phyloP scores from a whole-genome alignment of 2,329 filamentous ascomycete genomes.

The Phialophora expanda region DNA sequence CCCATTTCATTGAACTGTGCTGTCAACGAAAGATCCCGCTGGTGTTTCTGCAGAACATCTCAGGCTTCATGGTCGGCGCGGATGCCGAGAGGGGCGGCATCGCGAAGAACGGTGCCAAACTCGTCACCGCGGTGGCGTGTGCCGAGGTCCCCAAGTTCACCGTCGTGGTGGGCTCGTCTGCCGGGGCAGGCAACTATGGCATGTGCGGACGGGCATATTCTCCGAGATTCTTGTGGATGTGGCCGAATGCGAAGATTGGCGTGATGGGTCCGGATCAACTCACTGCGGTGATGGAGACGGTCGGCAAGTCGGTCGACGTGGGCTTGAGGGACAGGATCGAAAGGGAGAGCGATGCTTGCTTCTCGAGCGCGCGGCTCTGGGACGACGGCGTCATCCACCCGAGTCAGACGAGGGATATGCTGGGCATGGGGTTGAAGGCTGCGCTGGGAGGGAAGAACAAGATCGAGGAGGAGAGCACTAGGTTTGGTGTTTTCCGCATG shows the following conservation, averaged over 20 bases:
- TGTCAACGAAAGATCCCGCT: slow-evolving; percentile 86
- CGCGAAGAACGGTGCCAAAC: slow-evolving; percentile 95
- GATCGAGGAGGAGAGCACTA: slow-evolving; percentile 64
- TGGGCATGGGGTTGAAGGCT: slow-evolving; percentile 74
- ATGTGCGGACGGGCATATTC: slow-evolving; percentile 95
- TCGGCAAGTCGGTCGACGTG: slow-evolving; percentile 81
- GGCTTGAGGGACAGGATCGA: slow-evolving; percentile 85
- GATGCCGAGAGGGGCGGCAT: slow-evolving; percentile 94
- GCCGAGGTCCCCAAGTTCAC: slow-evolving; percentile 96
- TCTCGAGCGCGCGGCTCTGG: slow-evolving; percentile 88
- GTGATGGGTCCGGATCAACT: slow-evolving; percentile 97
- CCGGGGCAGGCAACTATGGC: slow-evolving; percentile 95
- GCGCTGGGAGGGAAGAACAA: slow-evolving; percentile 71
- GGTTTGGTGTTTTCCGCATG: slow-evolving; percentile 84
- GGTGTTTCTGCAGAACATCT: slow-evolving; percentile 95
- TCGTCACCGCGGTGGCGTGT: slow-evolving; percentile 93
- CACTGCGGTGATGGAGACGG: slow-evolving; percentile 89
- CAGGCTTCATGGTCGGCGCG: slow-evolving; percentile 95
- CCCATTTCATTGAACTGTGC: slow-evolving; percentile 96
- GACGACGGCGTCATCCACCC: slow-evolving; percentile 83
- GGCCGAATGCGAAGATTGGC: slow-evolving; percentile 94
- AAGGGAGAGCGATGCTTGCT: slow-evolving; percentile 84
- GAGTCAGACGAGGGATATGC: slow-evolving; percentile 72
- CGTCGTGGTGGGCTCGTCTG: slow-evolving; percentile 89
- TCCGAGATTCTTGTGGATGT: slow-evolving; percentile 93